Base-by-base conservation (phyloP, 2,329 filamentous ascomycete genomes). In the Raffaelea arxii region DNA sequence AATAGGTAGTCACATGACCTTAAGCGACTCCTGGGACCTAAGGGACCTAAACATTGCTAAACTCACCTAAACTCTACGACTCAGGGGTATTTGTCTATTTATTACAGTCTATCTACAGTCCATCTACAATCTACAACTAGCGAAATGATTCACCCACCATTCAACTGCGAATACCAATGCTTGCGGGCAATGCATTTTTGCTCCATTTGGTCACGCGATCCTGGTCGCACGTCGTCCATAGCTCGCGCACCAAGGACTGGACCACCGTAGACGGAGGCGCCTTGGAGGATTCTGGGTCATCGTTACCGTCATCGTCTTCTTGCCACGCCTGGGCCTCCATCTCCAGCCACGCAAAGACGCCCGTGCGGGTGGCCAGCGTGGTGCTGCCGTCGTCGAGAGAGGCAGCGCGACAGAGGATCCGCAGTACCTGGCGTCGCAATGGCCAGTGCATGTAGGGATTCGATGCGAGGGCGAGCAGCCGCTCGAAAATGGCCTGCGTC, bases 351-450 rank as follows among this genome's bases (percentile, higher is more conserved):
- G 76, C 82, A 45, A 91, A 61, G 19, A 85, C 68, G 16, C 85
- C 86, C 38, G 83, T 81, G 47, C 89, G 72, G 1, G 88, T 94
- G 32, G 88, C 74, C 40, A 94, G 69, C n/a, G 84, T 91, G 4
- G 82, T 86, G 61, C 84, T 87, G 1, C 86, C 88, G 2, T 77
- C 80, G 25, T 80, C 75, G 25, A 90, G 76, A 40, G 72, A 74
- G 0, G 79, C 80, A 3, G 82, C 80, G 36, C 83, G 74, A 56
- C 82, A 82, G 16, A 94, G 54, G 21, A 92, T 72, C 58, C 66
- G 64, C 24, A 78, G 58, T 14, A 79, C 64, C 53, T 81, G 78
- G 45, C 76, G 78, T 49, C 79, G 78, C 16, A 83, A 67, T 16
- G 72, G 68, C 18, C 70, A 62, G 3, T 75, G 70, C 49, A 86